These are phyloP conservation scores for Dipteronia dyeriana DNA, from an alignment of 345 rosid species.

Conservation along the genomic window DNA sequence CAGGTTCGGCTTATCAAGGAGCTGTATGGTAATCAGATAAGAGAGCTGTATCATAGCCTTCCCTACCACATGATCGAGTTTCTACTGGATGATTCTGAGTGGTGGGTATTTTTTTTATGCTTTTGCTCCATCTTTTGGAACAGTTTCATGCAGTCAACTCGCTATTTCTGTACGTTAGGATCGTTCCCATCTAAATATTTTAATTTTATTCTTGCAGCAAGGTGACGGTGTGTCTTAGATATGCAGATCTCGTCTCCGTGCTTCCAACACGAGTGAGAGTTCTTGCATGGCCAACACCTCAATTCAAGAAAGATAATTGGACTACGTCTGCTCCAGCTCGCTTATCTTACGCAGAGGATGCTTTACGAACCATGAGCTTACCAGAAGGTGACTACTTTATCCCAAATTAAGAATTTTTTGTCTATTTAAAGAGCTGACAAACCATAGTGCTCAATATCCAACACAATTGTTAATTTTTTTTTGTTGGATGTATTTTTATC, in stretches of 20 bases:
- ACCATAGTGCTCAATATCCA: not conserved
- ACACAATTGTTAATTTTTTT: not conserved
- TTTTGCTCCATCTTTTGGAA: not conserved
- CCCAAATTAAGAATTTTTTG: not conserved
- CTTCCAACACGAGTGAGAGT: slow-evolving; percentile 84
- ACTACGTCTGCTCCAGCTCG: slow-evolving; percentile 55
- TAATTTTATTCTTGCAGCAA: slow-evolving; percentile 58
- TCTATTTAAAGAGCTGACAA: not conserved
- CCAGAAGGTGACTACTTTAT: slow-evolving; percentile 68
- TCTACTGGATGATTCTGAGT: slow-evolving; percentile 67
- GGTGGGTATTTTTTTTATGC: slow-evolving; percentile 51
- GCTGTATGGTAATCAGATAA: slow-evolving; percentile 89
- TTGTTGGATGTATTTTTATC: not conserved
- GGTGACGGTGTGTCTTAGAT: slow-evolving; percentile 72
- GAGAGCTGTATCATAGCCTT: slow-evolving; percentile 87
- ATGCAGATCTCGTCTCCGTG: slow-evolving; percentile 69
- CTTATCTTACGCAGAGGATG: slow-evolving; percentile 86
- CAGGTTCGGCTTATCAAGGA: slow-evolving; percentile 93
- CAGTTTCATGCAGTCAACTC: not conserved
- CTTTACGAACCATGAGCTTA: slow-evolving; percentile 72
- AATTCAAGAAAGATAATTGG: slow-evolving; percentile 46
- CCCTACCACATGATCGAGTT: slow-evolving; percentile 94
- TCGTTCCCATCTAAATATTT: not conserved
- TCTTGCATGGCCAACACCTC: slow-evolving; percentile 75
- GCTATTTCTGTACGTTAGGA: not conserved